Evolutionary conservation across 2,329 filamentous ascomycete genomes (phyloP).

Genomic region (Penicillium sp.): DNA sequence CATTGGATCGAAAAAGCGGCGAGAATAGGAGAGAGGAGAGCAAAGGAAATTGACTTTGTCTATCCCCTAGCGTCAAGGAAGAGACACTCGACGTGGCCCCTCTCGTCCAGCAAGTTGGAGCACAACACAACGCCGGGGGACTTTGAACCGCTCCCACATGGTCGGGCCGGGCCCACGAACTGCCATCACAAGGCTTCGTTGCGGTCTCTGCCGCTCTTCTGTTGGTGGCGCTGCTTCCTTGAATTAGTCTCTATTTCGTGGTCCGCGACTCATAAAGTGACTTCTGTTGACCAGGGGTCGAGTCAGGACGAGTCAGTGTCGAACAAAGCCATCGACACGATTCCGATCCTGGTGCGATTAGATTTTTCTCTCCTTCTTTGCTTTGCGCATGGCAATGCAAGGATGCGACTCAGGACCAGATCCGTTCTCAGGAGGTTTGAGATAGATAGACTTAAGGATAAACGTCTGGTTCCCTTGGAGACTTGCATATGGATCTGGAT

Average conservation of each 20-base stretch:
- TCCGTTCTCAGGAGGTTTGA: background rate
- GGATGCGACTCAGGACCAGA: background rate
- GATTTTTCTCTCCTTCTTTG: background rate
- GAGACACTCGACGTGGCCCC: background rate
- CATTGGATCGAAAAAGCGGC: slow-evolving; percentile 11
- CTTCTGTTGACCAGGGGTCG: background rate
- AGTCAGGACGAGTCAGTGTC: slow-evolving; percentile 1
- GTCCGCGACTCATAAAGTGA: no score
- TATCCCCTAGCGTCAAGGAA: background rate
- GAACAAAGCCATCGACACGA: background rate
- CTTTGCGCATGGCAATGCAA: background rate
- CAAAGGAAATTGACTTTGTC: background rate
- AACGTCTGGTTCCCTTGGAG: background rate
- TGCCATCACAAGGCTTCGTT: background rate
- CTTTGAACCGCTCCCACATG: background rate
- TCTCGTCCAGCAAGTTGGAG: background rate
- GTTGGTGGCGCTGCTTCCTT: background rate
- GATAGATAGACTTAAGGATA: background rate
- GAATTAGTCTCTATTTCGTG: background rate
- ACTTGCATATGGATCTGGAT: background rate
- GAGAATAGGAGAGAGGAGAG: background rate
- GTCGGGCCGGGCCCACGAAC: background rate
- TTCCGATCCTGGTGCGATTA: background rate
- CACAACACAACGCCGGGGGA: background rate
- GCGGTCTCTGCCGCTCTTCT: background rate